phyloP scores from a whole-genome alignment of 2,329 filamentous ascomycete genomes.

The Trichothecium sympodiale region DNA sequence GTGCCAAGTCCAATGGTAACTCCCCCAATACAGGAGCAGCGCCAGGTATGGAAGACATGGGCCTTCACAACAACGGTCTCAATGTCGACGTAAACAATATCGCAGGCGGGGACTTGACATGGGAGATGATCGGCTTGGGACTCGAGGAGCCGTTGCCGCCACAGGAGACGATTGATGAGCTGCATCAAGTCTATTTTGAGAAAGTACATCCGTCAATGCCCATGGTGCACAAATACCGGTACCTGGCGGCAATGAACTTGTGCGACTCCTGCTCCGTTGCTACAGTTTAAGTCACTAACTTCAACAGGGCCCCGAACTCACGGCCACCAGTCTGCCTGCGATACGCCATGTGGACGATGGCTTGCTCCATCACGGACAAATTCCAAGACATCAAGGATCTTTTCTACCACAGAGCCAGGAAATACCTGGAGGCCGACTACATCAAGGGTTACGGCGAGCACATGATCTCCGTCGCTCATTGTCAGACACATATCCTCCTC shows the following conservation, averaged over 20 bases:
- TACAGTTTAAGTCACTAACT: neutral
- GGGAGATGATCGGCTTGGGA: slow-evolving; percentile 61
- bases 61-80: slow-evolving; percentile 34
- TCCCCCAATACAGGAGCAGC: slow-evolving; percentile 30
- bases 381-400: slow-evolving; percentile 70
- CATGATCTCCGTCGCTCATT: slow-evolving; percentile 76
- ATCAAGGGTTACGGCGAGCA: slow-evolving; percentile 86
- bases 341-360: slow-evolving; percentile 93
- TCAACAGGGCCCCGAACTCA: slow-evolving; percentile 58
- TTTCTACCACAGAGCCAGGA: slow-evolving; percentile 82
- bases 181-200: slow-evolving; percentile 84
- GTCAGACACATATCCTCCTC: slow-evolving; percentile 73
- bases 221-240: slow-evolving; percentile 82
- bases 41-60: slow-evolving; percentile 43
- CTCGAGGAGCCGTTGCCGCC: slow-evolving; percentile 48
- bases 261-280: slow-evolving; percentile 22
- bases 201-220: slow-evolving; percentile 79
- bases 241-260: slow-evolving; percentile 79
- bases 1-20: slow-evolving; percentile 44
- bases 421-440: slow-evolving; percentile 82
- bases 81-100: slow-evolving; percentile 36
- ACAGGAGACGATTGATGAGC: slow-evolving; percentile 62
- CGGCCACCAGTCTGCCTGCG: slow-evolving; percentile 79
- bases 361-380: slow-evolving; percentile 76
- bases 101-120: slow-evolving; percentile 52